Base-by-base conservation (phyloP, 805 yeast genomes). In the Ogataea pini region DNA sequence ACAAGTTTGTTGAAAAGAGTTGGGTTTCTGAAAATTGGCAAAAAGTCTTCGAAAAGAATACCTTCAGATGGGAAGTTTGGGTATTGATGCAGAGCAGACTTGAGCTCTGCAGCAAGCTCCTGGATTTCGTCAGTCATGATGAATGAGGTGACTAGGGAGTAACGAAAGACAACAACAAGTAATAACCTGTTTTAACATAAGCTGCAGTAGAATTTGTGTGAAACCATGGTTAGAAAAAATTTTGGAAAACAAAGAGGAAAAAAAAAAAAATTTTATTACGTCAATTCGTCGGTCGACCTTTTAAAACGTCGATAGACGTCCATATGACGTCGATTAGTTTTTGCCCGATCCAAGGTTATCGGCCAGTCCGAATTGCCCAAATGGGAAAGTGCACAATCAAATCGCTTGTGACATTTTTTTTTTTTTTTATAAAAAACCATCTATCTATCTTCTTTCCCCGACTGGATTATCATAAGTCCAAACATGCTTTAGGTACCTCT, bases 1-100 rank as follows among this genome's bases (percentile, higher is more conserved):
- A 94, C 73, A 49, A 94, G 76, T 63, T 86, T 85, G 63, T 85
- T 84, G 78, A 94, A 94, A 48, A 87, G 72, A 39, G 72, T 76
- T 44, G 99, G 96, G 57, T 79, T 73, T 67, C 86, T 79, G 78
- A 94, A 94, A 56, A 94, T 86, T 42, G 99, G 99, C 64, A 94
- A 76, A 67, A 94, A 92, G 70, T 94, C 99, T 73, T 94, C 98
- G 62, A 94, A 94, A 31, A 94, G 73, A 55, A 94, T 81, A 10
- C 99, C 99, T 72, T 88, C 87, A 49, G 80, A 67, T 34, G 99
- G 99, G 76, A 94, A 94, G 73, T 94, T 89, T 56, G 92, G 96
- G 76, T 87, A 92, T 68, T 89, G 96, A 54, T 76, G 78, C 33
- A 80, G 64, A 48, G 84, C 80, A 18, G 74, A 69, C 60, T 73